Conservation (phyloP, 2,329 filamentous ascomycete genomes). For the Cryphonectria parasitica region DNA sequence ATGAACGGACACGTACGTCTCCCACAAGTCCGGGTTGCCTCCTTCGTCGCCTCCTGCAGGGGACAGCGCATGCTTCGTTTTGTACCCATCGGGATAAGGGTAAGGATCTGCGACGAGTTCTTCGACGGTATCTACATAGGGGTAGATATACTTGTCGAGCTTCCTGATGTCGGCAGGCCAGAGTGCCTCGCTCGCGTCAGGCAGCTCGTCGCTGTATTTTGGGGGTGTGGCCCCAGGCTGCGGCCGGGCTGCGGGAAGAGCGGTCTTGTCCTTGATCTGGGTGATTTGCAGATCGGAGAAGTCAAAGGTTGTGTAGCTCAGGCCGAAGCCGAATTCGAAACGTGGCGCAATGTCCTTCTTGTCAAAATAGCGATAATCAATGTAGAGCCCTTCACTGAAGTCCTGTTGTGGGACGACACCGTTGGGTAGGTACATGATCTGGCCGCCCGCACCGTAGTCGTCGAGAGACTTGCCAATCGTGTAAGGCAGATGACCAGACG, state of each 20-base stretch:
- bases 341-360: constrained; percentile 73
- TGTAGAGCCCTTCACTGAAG: constrained; percentile 79
- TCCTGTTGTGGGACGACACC: constrained; percentile 74
- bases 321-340: constrained; percentile 84
- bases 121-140: constrained; percentile 62
- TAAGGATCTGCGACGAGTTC: constrained; percentile 47
- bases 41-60: constrained; percentile 70
- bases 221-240: constrained; percentile 54
- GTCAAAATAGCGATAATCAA: constrained; percentile 91
- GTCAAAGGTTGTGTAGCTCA: constrained; percentile 78
- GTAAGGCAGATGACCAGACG: constrained; percentile 82
- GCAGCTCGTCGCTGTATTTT: constrained; percentile 57
- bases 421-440: constrained; percentile 72
- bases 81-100: constrained; percentile 61
- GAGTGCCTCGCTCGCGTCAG: constrained; percentile 58
- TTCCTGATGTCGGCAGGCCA: constrained; percentile 63
- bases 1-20: constrained; percentile 53
- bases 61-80: constrained; percentile 54
- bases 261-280: constrained; percentile 50
- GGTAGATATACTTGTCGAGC: constrained; percentile 73
- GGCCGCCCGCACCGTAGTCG: constrained; percentile 76
- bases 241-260: constrained; percentile 43
- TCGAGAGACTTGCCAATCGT: constrained; percentile 75
- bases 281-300: constrained; percentile 58
- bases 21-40: constrained; percentile 69